Percentiles rank a stretch among this genome's conserved stretches.
Evolutionary conservation across 2,329 filamentous ascomycete genomes (phyloP).

Genomic region (Ascochyta rabiei): DNA sequence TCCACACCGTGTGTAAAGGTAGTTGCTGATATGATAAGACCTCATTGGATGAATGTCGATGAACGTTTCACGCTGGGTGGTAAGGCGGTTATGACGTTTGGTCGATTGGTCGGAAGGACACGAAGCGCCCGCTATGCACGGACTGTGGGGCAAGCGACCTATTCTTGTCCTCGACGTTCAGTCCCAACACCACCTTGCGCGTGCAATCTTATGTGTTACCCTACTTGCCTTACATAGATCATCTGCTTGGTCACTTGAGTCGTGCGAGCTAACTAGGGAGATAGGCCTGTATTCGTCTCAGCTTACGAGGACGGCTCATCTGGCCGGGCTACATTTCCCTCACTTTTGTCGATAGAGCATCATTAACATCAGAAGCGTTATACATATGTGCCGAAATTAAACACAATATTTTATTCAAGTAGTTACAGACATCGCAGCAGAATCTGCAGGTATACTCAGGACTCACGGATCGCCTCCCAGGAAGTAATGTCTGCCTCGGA

Average conservation of each 20-base stretch:
- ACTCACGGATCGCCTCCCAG: neutral
- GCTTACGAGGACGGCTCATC: constrained; percentile 3
- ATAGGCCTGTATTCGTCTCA: neutral
- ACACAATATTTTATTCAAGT: neutral
- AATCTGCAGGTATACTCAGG: neutral
- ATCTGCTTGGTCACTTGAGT: neutral
- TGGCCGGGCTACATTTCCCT: neutral
- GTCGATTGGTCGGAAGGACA: constrained; percentile 25
- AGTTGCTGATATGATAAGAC: neutral
- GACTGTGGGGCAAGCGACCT: constrained; percentile 7
- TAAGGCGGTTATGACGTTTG: constrained; percentile 26
- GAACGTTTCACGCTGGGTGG: constrained; percentile 25
- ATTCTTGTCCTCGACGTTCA: constrained; percentile 8
- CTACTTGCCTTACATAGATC: neutral
- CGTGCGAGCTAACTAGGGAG: neutral
- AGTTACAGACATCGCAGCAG: neutral
- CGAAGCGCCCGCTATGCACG: constrained; percentile 10
- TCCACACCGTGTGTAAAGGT: constrained; percentile 28
- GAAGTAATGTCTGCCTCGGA: neutral
- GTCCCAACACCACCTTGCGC: constrained; percentile 13
- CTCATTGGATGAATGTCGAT: constrained; percentile 30
- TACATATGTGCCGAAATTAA: neutral
- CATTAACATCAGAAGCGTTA: neutral
- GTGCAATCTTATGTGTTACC: constrained; percentile 8
- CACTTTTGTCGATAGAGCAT: neutral